Evolutionary conservation across 2,329 filamentous ascomycete genomes (phyloP), one percentile per base, ranked within the genome.

Genomic region (Amauroascus verrucosus): DNA sequence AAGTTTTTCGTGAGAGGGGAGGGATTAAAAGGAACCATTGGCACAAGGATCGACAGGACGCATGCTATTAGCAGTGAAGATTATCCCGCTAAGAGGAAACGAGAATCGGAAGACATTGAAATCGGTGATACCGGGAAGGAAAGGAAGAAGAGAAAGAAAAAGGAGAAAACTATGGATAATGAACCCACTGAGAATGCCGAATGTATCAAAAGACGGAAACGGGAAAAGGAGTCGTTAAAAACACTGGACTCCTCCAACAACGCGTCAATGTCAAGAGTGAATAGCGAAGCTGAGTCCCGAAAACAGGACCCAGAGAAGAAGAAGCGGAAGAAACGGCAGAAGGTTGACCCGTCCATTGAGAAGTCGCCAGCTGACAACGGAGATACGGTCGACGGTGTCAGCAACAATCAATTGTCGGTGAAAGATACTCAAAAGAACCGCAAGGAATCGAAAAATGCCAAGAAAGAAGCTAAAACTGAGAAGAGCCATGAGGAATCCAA

Each of bases 1-100:
- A 80, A 83, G 7, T 84, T 82, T 48, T 97, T 98, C 65, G 88
- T 97, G 22, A 81, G 80, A 58, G 93, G 93, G 7, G 86, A 89
- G 52, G 74, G 82, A 20, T 75, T 97, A 54, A 75, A 80, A 38
- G 89, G 90, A 2, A 94, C 88, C 2, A 56, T 71, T 44, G 63
- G 65, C n/a, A 56, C 53, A 45, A 56, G 38, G 37, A 54, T 47
- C 11, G 51, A 53, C 43, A n/a, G 20, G 6, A n/a, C 11, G 16
- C 22, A 44, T 7, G 22, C 22, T 35, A 22, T 51, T 43, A 16
- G 33, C n/a, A 3, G 3, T 28, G 33, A 47, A 26, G 41, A 41
- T n/a, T 46, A 56, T 41, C 64, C 65, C 35, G 61, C 54, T 55
- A 67, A 66, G 51, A 70, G 63, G 61, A 75, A 67, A 67, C 48